Evolutionary conservation across 495 filamentous ascomycete species (phyloP), one percentile per base, ranked within the genome.

Genomic region (Umbilicaria muhlenbergii): DNA sequence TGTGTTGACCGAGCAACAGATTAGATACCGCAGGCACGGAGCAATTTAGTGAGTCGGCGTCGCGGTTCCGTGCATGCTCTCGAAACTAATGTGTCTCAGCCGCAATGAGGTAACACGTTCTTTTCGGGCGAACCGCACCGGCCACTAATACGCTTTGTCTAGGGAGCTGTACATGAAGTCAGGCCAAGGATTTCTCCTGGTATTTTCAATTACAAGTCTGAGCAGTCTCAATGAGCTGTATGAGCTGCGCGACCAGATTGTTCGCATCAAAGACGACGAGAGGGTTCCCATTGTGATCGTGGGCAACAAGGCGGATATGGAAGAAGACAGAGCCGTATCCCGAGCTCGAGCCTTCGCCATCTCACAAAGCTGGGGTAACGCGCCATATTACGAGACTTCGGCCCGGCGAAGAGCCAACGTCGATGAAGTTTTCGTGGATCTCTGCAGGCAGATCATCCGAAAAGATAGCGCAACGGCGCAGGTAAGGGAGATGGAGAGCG

Each of bases 11-110:
- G 19, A 24, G 36, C 18, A 41, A 37, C 52, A 92, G 85, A 57
- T 75, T 98, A 53, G 91, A 98, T 57, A 98, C 91, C 18, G 91
- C 91, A 46, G 91, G 91, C 35, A 95, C 91, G 51, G 91, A 98
- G 66, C 91, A 98, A 59, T 98, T 98, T 63, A 94, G 86, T 92
- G 68, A 71, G 82, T 70, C 40, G 35, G 40, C 45, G 45, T 39
- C 37, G 42, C 37, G 13, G 37, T 16, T 15, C 31, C 14, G 33
- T 43, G 39, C 43, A 43, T 16, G 24, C 42, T 19, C 38, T 40
- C 36, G 31, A 44, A 49, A 41, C 58, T 67, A 62, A 69, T 58
- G 43, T 43, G 38, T 44, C 39, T 7, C 51, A 80, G 77, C 77
- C 56, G 78, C 76, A 40, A 81, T 81, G 78, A 79, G 77, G 77